Conservation (phyloP, 306 rosid species). For the Trifolium dubium region DNA sequence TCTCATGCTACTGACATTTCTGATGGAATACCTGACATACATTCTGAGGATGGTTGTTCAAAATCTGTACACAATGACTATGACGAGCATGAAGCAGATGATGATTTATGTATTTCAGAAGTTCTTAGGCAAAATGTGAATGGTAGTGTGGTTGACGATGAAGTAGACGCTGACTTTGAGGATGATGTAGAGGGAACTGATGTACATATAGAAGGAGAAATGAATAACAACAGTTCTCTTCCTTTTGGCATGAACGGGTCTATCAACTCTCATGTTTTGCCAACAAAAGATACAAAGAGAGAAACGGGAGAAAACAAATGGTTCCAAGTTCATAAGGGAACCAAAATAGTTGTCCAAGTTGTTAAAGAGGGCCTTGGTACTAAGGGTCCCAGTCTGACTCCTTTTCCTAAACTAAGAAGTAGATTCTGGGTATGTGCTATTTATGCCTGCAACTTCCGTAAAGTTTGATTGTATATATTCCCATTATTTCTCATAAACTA, state of each 20-base stretch:
- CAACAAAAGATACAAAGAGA: constrained; percentile 56
- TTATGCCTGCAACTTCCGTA: constrained; percentile 24
- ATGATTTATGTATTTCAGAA: constrained; percentile 71
- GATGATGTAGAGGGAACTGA: constrained; percentile 66
- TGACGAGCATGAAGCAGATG: constrained; percentile 76
- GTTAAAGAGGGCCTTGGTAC: constrained; percentile 94
- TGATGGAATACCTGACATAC: constrained; percentile 48
- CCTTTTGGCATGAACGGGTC: constrained; percentile 57
- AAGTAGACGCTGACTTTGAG: constrained; percentile 70
- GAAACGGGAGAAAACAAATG: constrained; percentile 64
- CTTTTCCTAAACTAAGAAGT: constrained; percentile 86
- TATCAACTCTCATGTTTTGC: constrained; percentile 51
- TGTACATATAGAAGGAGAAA: constrained; percentile 57
- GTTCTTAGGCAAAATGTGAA: constrained; percentile 60
- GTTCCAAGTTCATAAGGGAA: constrained; percentile 80
- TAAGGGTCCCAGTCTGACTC: constrained; percentile 86
- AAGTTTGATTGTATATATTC: constrained; percentile 29
- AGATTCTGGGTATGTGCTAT: constrained; percentile 87
- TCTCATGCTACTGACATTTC: constrained; percentile 45
- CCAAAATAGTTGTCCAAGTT: constrained; percentile 94
- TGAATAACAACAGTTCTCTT: constrained; percentile 41
- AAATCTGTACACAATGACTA: constrained; percentile 57
- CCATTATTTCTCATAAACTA: constrained; percentile 30
- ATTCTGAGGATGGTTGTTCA: constrained; percentile 53
- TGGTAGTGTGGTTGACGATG: constrained; percentile 64